Evolutionary conservation across 2,329 filamentous ascomycete genomes (phyloP), one percentile per base, ranked within the genome.

Genomic region (Sporothrix mexicana): DNA sequence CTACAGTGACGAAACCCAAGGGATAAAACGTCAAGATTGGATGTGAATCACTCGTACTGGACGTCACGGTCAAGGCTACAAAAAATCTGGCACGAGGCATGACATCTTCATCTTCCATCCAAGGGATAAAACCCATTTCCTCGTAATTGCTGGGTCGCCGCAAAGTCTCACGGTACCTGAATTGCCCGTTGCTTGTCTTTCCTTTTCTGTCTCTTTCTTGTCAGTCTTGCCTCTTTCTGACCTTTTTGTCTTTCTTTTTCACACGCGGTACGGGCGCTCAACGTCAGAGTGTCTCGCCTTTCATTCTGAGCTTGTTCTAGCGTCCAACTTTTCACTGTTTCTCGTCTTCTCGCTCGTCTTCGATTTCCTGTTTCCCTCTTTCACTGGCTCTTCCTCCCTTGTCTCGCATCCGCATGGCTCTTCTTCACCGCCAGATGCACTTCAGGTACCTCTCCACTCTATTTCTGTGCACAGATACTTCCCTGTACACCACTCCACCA

Each of bases 391-490:
- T n/a, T 41, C 15, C 51, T 53, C 67, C 49, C 68, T 61, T 71
- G 71, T 72, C 71, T 69, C 66, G 55, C 66, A 72, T 72, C 71
- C 71, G 53, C 71, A 72, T 72, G 71, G 71, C 66, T 69, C 12
- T 59, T 70, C 71, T 72, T 72, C 71, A 72, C 71, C 71, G 71
- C 71, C 64, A 68, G 64, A 59, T 53, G n/a, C 45, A 51, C 20
- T 9, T 4, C 25, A 68, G 47, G 66, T 68, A 68, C 66, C 59
- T 51, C 45, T 30, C 25, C 64, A 36, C 25, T 3, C 2, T 6
- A 20, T 12, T 20, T 51, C 41, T 25, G 6, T 2, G 7, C 3
- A 7, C 23, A 36, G 9, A 30, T 36, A 41, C 47, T 17, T 12
- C 4, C 1, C 17, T 5, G 17, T 51, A 53, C 66, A 53, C 47